phyloP scores from a whole-genome alignment of 164 flowering plant genomes.

The Umbellularia californica region DNA sequence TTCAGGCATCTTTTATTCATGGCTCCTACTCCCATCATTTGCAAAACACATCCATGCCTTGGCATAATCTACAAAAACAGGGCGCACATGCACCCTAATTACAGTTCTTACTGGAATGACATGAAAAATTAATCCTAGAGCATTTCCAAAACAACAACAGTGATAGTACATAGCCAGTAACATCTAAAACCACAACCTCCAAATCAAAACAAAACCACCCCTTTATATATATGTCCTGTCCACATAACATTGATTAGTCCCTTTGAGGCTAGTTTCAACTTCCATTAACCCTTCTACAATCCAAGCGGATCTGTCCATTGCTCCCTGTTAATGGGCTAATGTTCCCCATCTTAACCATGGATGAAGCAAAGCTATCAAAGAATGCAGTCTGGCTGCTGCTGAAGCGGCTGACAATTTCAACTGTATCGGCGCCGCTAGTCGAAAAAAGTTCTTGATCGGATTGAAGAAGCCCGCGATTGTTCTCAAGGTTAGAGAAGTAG shows the following conservation, averaged over 20 bases:
- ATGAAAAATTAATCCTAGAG: no score
- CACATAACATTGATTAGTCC: not conserved
- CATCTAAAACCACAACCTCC: no score
- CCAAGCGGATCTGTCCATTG: constrained; percentile 14
- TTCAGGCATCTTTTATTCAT: not conserved
- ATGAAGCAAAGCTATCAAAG: constrained; percentile 15
- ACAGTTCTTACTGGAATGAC: no score
- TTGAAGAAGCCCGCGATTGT: constrained; percentile 15
- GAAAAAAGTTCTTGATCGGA: constrained; percentile 20
- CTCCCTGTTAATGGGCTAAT: constrained; percentile 18
- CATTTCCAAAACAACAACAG: no score
- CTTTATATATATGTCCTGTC: not conserved
- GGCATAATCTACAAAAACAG: no score
- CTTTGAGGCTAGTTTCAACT: not conserved
- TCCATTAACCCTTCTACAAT: constrained; percentile 13
- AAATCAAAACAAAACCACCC: not conserved
- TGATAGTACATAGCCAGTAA: no score
- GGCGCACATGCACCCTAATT: no score
- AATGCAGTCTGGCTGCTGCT: constrained; percentile 12
- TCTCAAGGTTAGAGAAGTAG: constrained; percentile 21
- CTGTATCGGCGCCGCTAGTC: constrained; percentile 8
- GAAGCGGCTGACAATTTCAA: constrained; percentile 15
- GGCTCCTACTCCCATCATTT: not conserved
- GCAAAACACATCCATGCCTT: no score
- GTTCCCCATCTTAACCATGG: constrained; percentile 23